These are phyloP conservation scores for Ceratocystis cacaofunesta DNA, from an alignment of 2,329 filamentous ascomycete genomes.

Conservation along the genomic window DNA sequence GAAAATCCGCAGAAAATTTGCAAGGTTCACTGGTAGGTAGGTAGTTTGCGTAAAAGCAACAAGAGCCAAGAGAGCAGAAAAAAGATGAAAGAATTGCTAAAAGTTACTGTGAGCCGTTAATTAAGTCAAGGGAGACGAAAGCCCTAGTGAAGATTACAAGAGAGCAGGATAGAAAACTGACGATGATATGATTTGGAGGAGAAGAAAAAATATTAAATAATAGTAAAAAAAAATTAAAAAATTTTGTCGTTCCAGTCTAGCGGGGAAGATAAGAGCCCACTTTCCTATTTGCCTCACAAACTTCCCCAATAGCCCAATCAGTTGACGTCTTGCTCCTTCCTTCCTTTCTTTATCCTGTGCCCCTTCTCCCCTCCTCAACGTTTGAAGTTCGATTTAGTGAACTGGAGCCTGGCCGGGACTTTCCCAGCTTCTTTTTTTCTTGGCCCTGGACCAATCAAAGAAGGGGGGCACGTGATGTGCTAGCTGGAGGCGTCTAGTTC, in stretches of 20 bases:
- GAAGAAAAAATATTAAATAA: constrained; percentile 5
- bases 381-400: neutral
- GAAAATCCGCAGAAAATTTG: neutral
- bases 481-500: neutral
- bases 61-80: no score
- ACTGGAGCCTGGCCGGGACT: neutral
- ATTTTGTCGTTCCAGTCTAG: neutral
- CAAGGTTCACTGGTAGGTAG: no score
- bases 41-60: no score
- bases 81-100: no score
- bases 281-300: neutral
- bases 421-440: neutral
- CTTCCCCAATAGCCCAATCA: neutral
- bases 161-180: neutral
- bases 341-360: neutral
- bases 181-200: neutral
- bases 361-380: neutral
- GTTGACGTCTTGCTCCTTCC: neutral
- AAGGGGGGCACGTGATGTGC: neutral
- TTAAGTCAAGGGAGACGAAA: no score
- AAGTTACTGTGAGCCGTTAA: no score
- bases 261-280: neutral
- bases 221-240: constrained; percentile 1
- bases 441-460: neutral
- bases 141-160: neutral